Base-by-base conservation (phyloP, 2,329 filamentous ascomycete genomes). In the Aphanoascus verrucosus region DNA sequence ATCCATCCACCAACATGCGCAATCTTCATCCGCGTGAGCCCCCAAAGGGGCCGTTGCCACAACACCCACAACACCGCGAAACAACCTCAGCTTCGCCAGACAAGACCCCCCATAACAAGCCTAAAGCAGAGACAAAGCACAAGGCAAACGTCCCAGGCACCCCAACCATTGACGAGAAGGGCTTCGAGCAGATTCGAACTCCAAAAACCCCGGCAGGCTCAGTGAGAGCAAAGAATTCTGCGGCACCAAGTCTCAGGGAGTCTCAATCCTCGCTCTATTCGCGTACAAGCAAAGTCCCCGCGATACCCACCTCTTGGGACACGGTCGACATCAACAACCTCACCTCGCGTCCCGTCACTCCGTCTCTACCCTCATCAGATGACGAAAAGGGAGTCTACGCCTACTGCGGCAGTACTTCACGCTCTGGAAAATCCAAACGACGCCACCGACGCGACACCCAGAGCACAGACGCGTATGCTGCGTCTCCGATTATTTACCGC, bases 321-420 rank as follows among this genome's bases (percentile, higher is more conserved):
- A 52, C 42, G 5, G 50, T 46, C n/a, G 50, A 46, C 9, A 19
- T 52, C 23, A 34, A 19, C 19, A 34, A 19, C 19, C 5, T 47
- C 31, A 47, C 43, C 14, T 57, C 55, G 8, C 60, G 59, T n/a
- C 57, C 63, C 2, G 64, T 66, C 23, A 68, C 65, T 5, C 66
- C 61, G 20, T 59, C 67, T 7, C 56, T 71, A 7, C 65, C 68
- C n/a, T 71, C 69, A 32, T 71, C 69, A 0, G 69, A 72, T 35
- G 69, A 71, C 9, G 69, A 72, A 53, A 52, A 52, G n/a, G 61
- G 63, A n/a, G 61, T 64, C 32, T 61, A 59, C 32, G 44, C 51
- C n/a, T 47, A 49, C 35, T 48, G 43, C 28, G 43, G 45, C 40
- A 48, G 35, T 15, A 37, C 23, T 5, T 44, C 51, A 5, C 51